Evolutionary conservation across 306 rosid species (phyloP).

Genomic region (Quillaja saponaria): DNA sequence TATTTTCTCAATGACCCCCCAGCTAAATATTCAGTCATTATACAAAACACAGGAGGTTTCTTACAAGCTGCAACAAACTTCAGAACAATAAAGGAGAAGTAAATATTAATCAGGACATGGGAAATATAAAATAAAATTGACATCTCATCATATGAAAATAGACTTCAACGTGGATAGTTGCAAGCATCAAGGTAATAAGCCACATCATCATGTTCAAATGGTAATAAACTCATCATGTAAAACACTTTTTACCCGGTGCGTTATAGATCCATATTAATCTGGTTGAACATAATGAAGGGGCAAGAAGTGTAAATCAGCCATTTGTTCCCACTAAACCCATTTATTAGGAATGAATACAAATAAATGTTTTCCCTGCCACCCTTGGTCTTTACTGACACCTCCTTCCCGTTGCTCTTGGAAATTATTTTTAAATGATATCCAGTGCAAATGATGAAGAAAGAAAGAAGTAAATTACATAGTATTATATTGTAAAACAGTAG

Average conservation of each 20-base stretch:
- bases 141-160: neutral
- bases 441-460: no score
- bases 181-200: neutral
- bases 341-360: no score
- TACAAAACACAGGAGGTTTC: conserved; percentile 93
- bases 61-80: conserved; percentile 96
- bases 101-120: conserved; percentile 10
- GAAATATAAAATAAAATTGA: conserved; percentile 10
- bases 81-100: conserved; percentile 33
- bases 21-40: conserved; percentile 84
- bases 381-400: no score
- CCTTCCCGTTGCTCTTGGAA: no score
- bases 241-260: neutral
- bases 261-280: conserved; percentile 1
- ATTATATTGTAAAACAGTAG: no score
- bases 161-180: neutral
- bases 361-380: no score
- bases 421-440: no score
- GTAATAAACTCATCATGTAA: conserved; percentile 13
- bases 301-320: no score
- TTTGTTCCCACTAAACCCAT: no score
- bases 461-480: no score
- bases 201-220: conserved; percentile 11
- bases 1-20: conserved; percentile 86
- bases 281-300: no score